phyloP scores from a whole-genome alignment of 768 basidiomycete species.

The Cystofilobasidium ferigula region DNA sequence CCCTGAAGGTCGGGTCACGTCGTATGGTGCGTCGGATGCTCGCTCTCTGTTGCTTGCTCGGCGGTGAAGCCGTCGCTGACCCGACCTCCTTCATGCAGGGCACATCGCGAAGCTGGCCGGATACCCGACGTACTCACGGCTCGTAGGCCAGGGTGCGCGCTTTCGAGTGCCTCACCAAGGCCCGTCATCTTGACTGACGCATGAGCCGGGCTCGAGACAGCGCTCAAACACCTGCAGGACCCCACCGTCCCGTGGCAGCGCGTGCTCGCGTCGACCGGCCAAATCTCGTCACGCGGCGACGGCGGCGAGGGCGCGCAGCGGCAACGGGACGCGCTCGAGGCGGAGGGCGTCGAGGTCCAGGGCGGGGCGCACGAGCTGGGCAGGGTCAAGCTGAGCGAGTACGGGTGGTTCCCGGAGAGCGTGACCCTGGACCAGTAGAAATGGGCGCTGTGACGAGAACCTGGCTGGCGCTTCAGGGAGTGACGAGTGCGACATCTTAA shows the following conservation, averaged over 20 bases:
- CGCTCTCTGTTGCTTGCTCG: background rate
- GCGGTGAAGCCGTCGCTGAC: background rate
- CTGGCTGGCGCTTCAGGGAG: no score
- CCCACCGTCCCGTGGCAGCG: conserved; percentile 74
- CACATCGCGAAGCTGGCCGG: conserved; percentile 70
- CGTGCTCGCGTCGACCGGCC: conserved; percentile 57
- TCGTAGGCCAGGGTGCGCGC: conserved; percentile 64
- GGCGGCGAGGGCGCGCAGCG: conserved; percentile 65
- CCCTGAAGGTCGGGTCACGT: conserved; percentile 57
- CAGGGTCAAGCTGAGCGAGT: conserved; percentile 44
- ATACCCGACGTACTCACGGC: conserved; percentile 66
- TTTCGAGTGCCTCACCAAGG: background rate
- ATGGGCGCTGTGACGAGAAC: no score
- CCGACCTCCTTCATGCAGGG: conserved; percentile 41
- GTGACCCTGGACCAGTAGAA: no score
- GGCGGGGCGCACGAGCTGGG: conserved; percentile 46
- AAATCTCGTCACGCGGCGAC: conserved; percentile 64
- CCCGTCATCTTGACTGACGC: background rate
- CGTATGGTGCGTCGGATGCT: conserved; percentile 43
- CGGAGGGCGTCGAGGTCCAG: conserved; percentile 71
- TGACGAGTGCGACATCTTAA: no score
- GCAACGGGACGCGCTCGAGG: conserved; percentile 63
- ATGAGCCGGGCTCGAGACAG: no score
- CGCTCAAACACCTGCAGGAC: conserved; percentile 62
- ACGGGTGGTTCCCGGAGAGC: conserved; percentile 38